Conservation (phyloP, 2,329 filamentous ascomycete species). For the Neonectria coccinea region DNA sequence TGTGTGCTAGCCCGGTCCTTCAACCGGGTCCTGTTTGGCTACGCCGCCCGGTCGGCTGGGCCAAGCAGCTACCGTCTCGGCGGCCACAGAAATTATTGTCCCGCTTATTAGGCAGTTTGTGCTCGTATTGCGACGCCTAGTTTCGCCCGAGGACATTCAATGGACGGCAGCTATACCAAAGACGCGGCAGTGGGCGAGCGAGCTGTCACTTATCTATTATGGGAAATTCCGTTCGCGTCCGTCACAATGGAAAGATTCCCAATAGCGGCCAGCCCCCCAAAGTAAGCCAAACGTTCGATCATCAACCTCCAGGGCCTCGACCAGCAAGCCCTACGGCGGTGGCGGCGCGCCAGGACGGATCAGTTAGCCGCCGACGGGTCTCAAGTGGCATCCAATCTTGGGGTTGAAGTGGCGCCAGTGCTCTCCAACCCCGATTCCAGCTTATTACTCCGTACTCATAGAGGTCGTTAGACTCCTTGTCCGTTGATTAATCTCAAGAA, state of each 20-base stretch:
- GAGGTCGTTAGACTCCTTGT: background rate
- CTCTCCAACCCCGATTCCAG: background rate
- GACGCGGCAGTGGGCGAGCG: background rate
- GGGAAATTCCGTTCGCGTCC: background rate
- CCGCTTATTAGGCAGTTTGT: background rate
- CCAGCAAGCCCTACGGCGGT: constrained; percentile 16
- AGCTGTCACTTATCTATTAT: background rate
- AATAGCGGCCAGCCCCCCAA: constrained; percentile 6
- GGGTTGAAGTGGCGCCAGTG: background rate
- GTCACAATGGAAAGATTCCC: constrained; percentile 8
- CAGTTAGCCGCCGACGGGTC: constrained; percentile 8
- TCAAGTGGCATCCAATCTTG: background rate
- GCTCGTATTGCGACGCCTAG: constrained; percentile 4
- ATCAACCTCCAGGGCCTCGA: constrained; percentile 1
- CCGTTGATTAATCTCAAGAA: background rate
- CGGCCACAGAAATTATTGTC: constrained; percentile 12
- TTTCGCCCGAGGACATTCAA: background rate
- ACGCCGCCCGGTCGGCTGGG: background rate
- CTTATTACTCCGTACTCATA: background rate
- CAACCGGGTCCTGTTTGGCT: constrained; percentile 7
- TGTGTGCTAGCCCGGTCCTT: background rate
- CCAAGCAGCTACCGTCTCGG: background rate
- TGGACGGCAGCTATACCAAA: background rate
- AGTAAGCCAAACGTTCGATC: background rate
- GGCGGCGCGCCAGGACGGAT: constrained; percentile 12